A percentile compares a stretch with the other conserved stretches of the same genome.
These are phyloP conservation scores for Ogataea neopini DNA, from an alignment of 805 yeast species.

Conservation along the genomic window DNA sequence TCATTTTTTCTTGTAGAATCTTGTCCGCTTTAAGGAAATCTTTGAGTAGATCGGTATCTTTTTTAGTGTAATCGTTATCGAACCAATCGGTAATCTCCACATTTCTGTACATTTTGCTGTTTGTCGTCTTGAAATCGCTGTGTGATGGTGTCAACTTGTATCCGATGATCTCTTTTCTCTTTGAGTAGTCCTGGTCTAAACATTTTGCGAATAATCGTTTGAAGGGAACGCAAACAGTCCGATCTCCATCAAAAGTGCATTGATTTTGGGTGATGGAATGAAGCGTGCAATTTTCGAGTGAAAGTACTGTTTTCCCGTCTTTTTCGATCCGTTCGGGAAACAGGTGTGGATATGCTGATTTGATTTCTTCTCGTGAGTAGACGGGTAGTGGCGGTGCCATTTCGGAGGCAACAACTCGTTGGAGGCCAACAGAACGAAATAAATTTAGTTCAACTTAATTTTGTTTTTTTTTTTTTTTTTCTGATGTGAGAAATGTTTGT, in stretches of 20 bases:
- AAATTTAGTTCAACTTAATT: too few species aligned
- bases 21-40: slow-evolving; percentile 36
- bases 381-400: slow-evolving; percentile 58
- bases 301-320: slow-evolving; percentile 6
- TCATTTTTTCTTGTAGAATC: slow-evolving; percentile 31
- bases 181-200: slow-evolving; percentile 26
- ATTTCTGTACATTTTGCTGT: slow-evolving; percentile 25
- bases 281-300: slow-evolving; percentile 28
- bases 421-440: too few species aligned
- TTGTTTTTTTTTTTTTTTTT: too few species aligned
- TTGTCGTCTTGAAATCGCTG: slow-evolving; percentile 13
- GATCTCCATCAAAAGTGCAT: slow-evolving; percentile 46
- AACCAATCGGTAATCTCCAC: slow-evolving; percentile 40
- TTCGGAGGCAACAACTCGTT: too few species aligned
- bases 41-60: slow-evolving; percentile 19
- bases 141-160: slow-evolving; percentile 31
- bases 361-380: slow-evolving; percentile 39
- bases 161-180: slow-evolving; percentile 30
- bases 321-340: slow-evolving; percentile 24
- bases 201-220: slow-evolving; percentile 49
- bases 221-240: slow-evolving; percentile 49
- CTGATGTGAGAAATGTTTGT: too few species aligned
- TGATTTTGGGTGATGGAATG: slow-evolving; percentile 47
- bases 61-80: slow-evolving; percentile 35
- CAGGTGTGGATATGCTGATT: slow-evolving; percentile 26